These are phyloP conservation scores for Ustilago cynodontis DNA, from an alignment of 1,284 basidiomycete species.

Conservation along the genomic window DNA sequence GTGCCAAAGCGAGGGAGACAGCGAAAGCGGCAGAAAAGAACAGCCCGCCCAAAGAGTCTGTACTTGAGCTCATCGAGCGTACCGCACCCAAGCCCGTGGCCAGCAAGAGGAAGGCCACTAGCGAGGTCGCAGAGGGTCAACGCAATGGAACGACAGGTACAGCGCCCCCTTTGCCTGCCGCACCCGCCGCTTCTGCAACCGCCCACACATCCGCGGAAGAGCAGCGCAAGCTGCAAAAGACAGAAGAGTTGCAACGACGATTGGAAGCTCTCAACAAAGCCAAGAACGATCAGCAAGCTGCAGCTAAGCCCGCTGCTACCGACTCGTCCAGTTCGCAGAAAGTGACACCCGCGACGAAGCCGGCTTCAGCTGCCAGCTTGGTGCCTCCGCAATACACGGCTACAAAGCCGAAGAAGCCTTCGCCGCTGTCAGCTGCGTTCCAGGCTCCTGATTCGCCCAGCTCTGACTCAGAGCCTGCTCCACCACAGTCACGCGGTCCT, in stretches of 20 bases:
- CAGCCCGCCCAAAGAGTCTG: constrained; percentile 52
- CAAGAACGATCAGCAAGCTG: constrained; percentile 25
- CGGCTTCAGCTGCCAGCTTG: constrained; percentile 12
- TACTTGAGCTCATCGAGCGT: constrained; percentile 60
- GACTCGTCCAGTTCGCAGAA: neutral
- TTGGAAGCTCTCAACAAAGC: constrained; percentile 51
- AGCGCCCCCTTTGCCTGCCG: neutral
- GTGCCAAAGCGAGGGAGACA: constrained; percentile 56
- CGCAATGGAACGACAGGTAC: constrained; percentile 8
- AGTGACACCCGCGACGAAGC: constrained; percentile 7
- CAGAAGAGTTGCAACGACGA: constrained; percentile 54
- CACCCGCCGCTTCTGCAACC: constrained; percentile 5
- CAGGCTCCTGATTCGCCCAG: constrained; percentile 56
- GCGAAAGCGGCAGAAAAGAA: constrained; percentile 34
- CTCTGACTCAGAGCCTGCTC: constrained; percentile 37
- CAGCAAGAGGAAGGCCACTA: constrained; percentile 24
- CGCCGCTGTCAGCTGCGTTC: constrained; percentile 54
- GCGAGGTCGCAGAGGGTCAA: constrained; percentile 5
- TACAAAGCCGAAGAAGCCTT: constrained; percentile 58
- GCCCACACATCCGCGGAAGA: constrained; percentile 16
- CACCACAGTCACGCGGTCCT: constrained; percentile 15
- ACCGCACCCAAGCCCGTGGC: constrained; percentile 47
- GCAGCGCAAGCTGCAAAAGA: constrained; percentile 47
- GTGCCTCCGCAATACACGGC: constrained; percentile 50
- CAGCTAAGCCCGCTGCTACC: constrained; percentile 9